phyloP scores from a whole-genome alignment of 169 alveolate genomes.

The Toxoplasma gondii region DNA sequence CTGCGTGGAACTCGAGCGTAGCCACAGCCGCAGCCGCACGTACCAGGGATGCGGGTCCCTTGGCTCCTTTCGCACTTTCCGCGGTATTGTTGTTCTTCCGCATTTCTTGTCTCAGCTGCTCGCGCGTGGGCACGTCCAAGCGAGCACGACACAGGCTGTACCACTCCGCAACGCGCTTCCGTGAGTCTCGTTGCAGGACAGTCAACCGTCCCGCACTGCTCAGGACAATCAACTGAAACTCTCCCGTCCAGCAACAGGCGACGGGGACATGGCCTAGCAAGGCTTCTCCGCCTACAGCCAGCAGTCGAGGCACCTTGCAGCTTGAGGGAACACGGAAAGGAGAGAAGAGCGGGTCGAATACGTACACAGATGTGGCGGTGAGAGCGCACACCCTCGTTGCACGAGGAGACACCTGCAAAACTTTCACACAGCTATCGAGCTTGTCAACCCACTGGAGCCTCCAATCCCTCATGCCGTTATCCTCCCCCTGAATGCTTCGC shows the following conservation, averaged over 20 bases:
- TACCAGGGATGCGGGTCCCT: background rate
- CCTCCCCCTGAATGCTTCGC: background rate
- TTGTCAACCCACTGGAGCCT: background rate
- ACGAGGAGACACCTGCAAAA: background rate
- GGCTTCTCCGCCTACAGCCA: constrained; percentile 24
- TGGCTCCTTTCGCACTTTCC: background rate
- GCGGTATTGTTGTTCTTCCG: background rate
- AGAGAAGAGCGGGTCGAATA: background rate
- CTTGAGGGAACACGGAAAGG: background rate
- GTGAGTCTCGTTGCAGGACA: background rate
- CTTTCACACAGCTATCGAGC: background rate
- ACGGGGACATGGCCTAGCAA: constrained; percentile 27
- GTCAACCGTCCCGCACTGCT: constrained; percentile 16
- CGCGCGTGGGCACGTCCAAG: background rate
- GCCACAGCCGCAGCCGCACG: constrained; percentile 6
- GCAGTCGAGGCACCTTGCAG: constrained; percentile 1
- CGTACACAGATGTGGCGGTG: background rate
- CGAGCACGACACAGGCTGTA: background rate
- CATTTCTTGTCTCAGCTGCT: background rate
- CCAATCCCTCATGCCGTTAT: background rate
- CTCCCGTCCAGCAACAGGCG: constrained; percentile 10
- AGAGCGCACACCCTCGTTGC: background rate
- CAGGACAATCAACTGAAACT: background rate
- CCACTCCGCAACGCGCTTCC: background rate
- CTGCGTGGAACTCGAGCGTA: background rate